Evolutionary conservation across 2,329 filamentous ascomycete species (phyloP).

Genomic region (Aspergillus candidus): DNA sequence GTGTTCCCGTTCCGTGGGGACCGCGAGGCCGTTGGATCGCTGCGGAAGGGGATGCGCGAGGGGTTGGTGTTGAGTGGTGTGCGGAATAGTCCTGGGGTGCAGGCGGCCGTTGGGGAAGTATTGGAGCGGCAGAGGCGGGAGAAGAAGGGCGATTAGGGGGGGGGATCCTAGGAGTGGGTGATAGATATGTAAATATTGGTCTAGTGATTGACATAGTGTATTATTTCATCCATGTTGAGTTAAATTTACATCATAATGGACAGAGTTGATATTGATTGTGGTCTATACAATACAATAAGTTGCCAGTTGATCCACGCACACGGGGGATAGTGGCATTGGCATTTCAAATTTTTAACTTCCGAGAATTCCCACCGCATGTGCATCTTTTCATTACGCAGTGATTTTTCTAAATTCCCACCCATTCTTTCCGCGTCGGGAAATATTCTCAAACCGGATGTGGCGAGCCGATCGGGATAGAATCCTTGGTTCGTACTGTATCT

Average conservation of each 20-base stretch:
- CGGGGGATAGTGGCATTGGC: no score
- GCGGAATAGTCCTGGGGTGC: conserved; percentile 70
- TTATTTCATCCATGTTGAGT: no score
- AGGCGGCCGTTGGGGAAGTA: conserved; percentile 66
- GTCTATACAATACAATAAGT: no score
- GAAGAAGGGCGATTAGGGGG: conserved; percentile 16
- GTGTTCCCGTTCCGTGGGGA: conserved; percentile 77
- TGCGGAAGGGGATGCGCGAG: conserved; percentile 70
- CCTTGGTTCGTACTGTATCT: conserved; percentile 9
- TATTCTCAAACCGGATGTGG: conserved; percentile 12
- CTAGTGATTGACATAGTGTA: no score
- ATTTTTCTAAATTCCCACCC: not conserved
- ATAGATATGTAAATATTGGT: no score
- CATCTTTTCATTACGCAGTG: not conserved
- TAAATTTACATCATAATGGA: no score
- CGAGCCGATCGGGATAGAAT: conserved; percentile 15
- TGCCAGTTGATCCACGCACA: no score
- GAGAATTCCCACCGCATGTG: no score
- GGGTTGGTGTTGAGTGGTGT: conserved; percentile 86
- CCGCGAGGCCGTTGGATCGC: conserved; percentile 53
- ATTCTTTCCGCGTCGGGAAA: conserved; percentile 1
- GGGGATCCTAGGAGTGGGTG: no score
- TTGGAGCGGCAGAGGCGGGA: conserved; percentile 53
- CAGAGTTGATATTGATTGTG: no score
- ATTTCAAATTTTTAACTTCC: no score